phyloP scores from a whole-genome alignment of 345 rosid genomes.

The Nephelium lappaceum region DNA sequence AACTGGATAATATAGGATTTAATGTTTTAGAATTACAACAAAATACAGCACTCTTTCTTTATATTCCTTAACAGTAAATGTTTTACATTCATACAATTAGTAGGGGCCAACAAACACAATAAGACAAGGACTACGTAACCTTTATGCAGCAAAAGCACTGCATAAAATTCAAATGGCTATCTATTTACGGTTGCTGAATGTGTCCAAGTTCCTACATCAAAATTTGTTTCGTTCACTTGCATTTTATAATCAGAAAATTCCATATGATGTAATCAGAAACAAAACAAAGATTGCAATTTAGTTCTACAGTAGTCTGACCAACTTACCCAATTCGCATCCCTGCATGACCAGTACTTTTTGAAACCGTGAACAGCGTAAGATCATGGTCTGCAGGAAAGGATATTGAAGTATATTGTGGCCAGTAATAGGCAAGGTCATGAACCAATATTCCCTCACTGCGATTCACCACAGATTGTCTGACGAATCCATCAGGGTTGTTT shows the following conservation, averaged over 20 bases:
- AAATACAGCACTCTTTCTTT: background rate
- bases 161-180: background rate
- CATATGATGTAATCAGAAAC: background rate
- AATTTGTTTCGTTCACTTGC: background rate
- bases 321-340: conserved; percentile 93
- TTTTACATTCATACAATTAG: background rate
- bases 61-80: background rate
- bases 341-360: conserved; percentile 90
- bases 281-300: background rate
- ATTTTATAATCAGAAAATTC: background rate
- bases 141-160: background rate
- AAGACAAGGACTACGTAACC: background rate
- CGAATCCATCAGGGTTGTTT: conserved; percentile 84
- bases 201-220: background rate
- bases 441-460: conserved; percentile 65
- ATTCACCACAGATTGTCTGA: conserved; percentile 71
- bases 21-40: background rate
- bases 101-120: no score
- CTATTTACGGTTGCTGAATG: background rate
- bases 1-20: conserved; percentile 38
- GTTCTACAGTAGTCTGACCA: conserved; percentile 1
- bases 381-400: conserved; percentile 67
- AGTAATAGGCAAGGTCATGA: conserved; percentile 91
- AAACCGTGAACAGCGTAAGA: conserved; percentile 81
- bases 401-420: conserved; percentile 96